Percentiles rank a stretch among this genome's conserved stretches.
Conservation (phyloP, 768 basidiomycete species). For the Mycena venus region DNA sequence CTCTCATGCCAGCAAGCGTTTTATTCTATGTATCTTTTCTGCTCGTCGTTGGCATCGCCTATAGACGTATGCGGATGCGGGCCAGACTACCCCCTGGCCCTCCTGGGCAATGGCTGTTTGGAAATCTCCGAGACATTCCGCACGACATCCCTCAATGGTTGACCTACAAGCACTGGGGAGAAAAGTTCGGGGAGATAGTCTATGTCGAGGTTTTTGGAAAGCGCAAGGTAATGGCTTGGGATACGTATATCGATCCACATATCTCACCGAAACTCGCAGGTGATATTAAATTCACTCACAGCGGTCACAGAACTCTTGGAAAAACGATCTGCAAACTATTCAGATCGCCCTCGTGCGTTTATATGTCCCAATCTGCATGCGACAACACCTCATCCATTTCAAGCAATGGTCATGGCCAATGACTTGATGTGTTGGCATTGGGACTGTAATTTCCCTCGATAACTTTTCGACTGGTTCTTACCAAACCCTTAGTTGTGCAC, state of each 20-base stretch:
- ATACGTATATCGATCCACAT: neutral
- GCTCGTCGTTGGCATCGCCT: neutral
- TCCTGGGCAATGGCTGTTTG: slow-evolving; percentile 48
- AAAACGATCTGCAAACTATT: slow-evolving; percentile 58
- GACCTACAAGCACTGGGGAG: slow-evolving; percentile 48
- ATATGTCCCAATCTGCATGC: neutral
- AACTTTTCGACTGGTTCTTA: neutral
- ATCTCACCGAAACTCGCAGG: slow-evolving; percentile 44
- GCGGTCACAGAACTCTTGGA: slow-evolving; percentile 59
- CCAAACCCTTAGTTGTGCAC: slow-evolving; percentile 36
- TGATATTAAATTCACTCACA: slow-evolving; percentile 56
- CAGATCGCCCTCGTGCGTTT: slow-evolving; percentile 53
- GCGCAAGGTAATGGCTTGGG: slow-evolving; percentile 48
- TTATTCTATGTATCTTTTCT: neutral
- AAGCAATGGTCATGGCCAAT: slow-evolving; percentile 36
- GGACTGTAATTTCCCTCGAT: slow-evolving; percentile 33
- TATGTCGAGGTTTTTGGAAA: slow-evolving; percentile 30
- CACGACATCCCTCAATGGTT: slow-evolving; percentile 42
- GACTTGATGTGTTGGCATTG: slow-evolving; percentile 49
- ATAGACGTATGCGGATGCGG: slow-evolving; percentile 3
- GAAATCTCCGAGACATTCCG: slow-evolving; percentile 48
- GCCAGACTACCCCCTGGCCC: slow-evolving; percentile 51
- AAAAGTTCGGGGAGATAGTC: slow-evolving; percentile 37
- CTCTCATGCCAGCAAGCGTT: neutral
- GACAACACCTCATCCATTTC: neutral